Evolutionary conservation across 441 rosid genomes (phyloP).

Genomic region (Erysimum cheiri): DNA sequence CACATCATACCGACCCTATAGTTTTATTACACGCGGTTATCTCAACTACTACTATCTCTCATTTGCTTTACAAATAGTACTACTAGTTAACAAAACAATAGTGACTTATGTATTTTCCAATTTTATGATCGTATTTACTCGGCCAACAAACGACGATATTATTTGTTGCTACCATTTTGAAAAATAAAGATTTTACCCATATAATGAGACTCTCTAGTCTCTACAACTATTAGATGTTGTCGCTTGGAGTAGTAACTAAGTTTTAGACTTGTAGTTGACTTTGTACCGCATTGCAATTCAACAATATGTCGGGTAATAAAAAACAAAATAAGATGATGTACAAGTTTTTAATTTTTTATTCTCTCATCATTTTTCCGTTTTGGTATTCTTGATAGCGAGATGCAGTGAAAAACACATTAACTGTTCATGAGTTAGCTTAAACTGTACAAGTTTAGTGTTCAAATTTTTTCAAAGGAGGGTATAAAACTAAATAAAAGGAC

Average conservation of each 20-base stretch:
- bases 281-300: slow-evolving; percentile 4
- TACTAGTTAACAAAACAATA: neutral
- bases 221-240: neutral
- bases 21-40: neutral
- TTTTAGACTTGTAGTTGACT: neutral
- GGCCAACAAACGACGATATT: neutral
- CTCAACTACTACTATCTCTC: slow-evolving; percentile 14
- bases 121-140: neutral
- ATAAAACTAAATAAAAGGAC: neutral
- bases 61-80: too few species aligned
- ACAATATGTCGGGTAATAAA: neutral
- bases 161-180: neutral
- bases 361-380: neutral
- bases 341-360: neutral
- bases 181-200: neutral
- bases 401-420: neutral
- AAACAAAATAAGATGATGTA: neutral
- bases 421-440: neutral
- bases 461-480: neutral
- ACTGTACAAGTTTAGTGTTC: neutral
- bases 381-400: slow-evolving; percentile 11
- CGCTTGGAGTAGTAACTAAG: slow-evolving; percentile 12
- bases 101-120: neutral
- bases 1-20: slow-evolving; percentile 15
- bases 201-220: neutral